Conservation (phyloP, 2,329 filamentous ascomycete genomes). For the Stachybotrys echinatus region DNA sequence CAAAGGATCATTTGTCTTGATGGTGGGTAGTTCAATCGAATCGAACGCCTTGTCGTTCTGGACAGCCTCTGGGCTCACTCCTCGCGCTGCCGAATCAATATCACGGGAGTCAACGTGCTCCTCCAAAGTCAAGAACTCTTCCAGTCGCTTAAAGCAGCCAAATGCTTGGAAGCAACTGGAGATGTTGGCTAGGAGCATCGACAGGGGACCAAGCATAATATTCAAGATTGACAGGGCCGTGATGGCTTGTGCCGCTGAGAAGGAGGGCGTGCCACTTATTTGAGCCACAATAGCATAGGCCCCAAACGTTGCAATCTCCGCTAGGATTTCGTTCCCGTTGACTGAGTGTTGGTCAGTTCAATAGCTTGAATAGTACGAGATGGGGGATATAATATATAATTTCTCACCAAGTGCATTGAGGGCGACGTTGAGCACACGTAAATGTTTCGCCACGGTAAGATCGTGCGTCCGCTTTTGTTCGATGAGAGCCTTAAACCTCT, state of each 20-base stretch:
- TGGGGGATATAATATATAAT: no score
- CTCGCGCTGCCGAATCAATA: conserved; percentile 4
- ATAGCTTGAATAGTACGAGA: no score
- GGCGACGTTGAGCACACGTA: conserved; percentile 17
- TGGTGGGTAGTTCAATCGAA: conserved; percentile 6
- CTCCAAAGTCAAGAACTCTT: conserved; percentile 19
- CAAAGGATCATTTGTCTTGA: no score
- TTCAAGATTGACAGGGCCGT: conserved; percentile 22
- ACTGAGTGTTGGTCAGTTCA: no score
- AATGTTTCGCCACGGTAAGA: conserved; percentile 17
- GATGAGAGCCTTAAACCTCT: conserved; percentile 17
- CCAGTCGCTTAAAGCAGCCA: conserved; percentile 24
- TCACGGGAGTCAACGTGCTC: conserved; percentile 17
- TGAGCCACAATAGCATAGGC: conserved; percentile 22
- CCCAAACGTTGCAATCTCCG: conserved; percentile 22
- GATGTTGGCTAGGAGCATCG: conserved; percentile 16
- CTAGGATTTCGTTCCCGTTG: conserved; percentile 18
- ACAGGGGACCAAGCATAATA: conserved; percentile 21
- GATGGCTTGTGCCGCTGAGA: conserved; percentile 23
- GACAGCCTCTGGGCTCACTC: neutral
- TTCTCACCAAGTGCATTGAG: conserved; percentile 20
- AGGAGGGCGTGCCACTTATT: conserved; percentile 13
- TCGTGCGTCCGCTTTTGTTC: conserved; percentile 18
- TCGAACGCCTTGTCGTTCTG: neutral
- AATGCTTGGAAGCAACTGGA: conserved; percentile 17